Evolutionary conservation across 208 protist genomes (phyloP).

Genomic region (Wallacemonas sp.): DNA sequence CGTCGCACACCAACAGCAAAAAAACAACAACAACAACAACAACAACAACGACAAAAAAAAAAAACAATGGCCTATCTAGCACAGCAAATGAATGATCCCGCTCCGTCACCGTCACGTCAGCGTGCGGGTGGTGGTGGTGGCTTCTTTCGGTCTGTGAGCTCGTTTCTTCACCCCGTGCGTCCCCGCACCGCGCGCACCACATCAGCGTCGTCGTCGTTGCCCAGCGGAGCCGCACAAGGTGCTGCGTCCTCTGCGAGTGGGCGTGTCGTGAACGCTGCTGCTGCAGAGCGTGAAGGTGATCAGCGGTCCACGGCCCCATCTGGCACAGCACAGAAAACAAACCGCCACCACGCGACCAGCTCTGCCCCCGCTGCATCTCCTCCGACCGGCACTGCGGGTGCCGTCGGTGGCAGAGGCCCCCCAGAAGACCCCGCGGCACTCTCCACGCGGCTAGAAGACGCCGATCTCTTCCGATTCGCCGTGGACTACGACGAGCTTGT

Average conservation of each 20-base stretch:
- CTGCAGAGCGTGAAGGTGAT: no score
- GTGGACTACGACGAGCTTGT: slow-evolving; percentile 56
- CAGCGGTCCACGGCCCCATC: no score
- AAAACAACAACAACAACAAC: slow-evolving; percentile 1
- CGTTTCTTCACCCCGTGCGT: slow-evolving; percentile 22
- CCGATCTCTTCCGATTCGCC: slow-evolving; percentile 37
- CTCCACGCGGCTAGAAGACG: slow-evolving; percentile 26
- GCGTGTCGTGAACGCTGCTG: no score
- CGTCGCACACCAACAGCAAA: no score
- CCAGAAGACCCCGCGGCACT: neutral
- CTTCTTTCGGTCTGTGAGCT: slow-evolving; percentile 8
- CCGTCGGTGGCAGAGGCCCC: neutral
- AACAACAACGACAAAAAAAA: neutral
- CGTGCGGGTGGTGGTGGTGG: neutral
- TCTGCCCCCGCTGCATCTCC: no score
- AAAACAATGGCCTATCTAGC: slow-evolving; percentile 16
- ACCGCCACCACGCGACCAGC: neutral
- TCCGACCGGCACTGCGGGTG: no score
- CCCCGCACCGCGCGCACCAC: neutral
- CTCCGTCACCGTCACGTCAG: neutral
- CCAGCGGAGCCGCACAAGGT: no score
- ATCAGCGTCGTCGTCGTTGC: no score
- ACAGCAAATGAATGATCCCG: slow-evolving; percentile 4
- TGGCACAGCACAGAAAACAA: neutral
- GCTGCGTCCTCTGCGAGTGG: no score